phyloP scores from a whole-genome alignment of 345 rosid species.

The Triadica sebifera region DNA sequence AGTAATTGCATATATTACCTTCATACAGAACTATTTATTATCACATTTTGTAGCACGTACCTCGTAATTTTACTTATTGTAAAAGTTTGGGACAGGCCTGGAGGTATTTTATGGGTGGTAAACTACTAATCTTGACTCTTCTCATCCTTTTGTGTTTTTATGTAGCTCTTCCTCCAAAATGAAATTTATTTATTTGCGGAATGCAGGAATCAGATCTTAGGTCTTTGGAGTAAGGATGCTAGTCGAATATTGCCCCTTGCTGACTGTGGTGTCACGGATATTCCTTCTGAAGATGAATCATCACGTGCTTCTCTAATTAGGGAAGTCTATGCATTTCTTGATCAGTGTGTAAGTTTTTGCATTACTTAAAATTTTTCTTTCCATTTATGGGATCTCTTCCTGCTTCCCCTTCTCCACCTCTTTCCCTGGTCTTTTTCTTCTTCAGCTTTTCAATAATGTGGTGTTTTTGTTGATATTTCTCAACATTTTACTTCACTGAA shows the following conservation, averaged over 20 bases:
- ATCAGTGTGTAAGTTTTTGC: conserved; percentile 73
- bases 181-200: conserved; percentile 9
- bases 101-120: conserved; percentile 2
- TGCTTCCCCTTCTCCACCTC: conserved; percentile 1
- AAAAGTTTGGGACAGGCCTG: neutral
- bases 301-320: conserved; percentile 62
- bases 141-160: neutral
- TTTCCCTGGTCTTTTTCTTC: neutral
- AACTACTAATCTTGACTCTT: conserved; percentile 1
- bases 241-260: conserved; percentile 73
- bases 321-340: conserved; percentile 85
- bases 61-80: neutral
- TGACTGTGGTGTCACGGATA: conserved; percentile 61
- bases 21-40: neutral
- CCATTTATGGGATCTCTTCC: neutral
- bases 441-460: neutral
- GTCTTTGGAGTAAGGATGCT: conserved; percentile 85
- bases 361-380: neutral
- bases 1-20: neutral
- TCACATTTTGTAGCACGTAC: neutral
- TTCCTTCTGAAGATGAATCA: conserved; percentile 54
- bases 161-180: neutral
- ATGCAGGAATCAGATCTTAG: conserved; percentile 84
- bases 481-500: neutral
- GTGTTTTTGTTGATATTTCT: conserved; percentile 20